Evolutionary conservation across 139 green algal species (phyloP), one percentile per base, ranked within the genome.

Genomic region (Eudorina sp.): DNA sequence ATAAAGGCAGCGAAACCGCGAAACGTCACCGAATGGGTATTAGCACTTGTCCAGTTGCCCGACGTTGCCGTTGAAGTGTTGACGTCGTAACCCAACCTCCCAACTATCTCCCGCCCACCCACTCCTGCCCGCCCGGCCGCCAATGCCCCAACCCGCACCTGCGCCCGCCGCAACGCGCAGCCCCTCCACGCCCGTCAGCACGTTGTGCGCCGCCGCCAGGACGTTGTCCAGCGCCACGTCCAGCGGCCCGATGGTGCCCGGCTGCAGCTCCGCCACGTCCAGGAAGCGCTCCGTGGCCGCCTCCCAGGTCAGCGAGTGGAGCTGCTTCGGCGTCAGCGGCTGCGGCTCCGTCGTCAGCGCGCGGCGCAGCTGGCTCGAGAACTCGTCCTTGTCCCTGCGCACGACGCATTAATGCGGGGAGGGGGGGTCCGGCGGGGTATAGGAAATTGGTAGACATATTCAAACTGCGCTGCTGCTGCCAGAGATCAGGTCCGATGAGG

Each of bases 211-310:
- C 4, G 74, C 75, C 36, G 87, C 95, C 43, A 94, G 88, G 23
- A 96, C 82, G 38, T 84, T 94, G 91, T 98, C 96, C 53, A 96
- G 76, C 31, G 91, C 84, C 83, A 90, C 76, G 76, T 98, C 95
- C 68, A 90, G 89, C 18, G 89, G 86, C 43, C 62, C 43, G 1
- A 86, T 76, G 40, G 60, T 25, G n/a, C 80, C 80, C 29, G 80
- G 80, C 16, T 58, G 74, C 51, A 98, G 85, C 89, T 97, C 96
- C 2, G 95, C 95, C 2, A 95, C 94, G 70, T 98, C 92, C 76
- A 99, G 89, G 92, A 99, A 99, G 53, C 97, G 93, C 85, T 99
- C 94, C 1, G 97, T 99, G 48, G 97, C 97, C 5, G 96, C 97
- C 94, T 99, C 97, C 97, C 97, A 99, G 4, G 97, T 98, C 40